Evolutionary conservation across 2,329 filamentous ascomycete genomes (phyloP).

Genomic region (Neofusicoccum sp.): DNA sequence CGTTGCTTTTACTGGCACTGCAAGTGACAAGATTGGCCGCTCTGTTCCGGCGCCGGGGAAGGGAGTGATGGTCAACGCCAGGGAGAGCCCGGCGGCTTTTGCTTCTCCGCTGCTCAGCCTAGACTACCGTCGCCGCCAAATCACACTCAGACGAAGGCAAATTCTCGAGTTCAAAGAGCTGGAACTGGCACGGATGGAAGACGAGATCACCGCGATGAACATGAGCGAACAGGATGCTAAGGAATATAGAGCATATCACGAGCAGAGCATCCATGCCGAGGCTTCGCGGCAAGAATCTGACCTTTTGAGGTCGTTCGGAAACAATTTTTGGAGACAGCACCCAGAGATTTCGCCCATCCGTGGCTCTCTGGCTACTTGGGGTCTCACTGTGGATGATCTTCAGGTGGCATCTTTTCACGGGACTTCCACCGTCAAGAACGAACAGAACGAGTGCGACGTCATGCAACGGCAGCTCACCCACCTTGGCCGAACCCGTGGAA

Average conservation of each 20-base stretch:
- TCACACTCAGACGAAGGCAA: constrained; percentile 26
- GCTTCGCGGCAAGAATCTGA: constrained; percentile 90
- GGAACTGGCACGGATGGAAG: constrained; percentile 20
- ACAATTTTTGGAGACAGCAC: constrained; percentile 98
- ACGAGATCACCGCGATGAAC: constrained; percentile 12
- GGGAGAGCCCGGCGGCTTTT: constrained; percentile 25
- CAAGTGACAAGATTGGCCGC: constrained; percentile 39
- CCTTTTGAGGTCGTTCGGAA: constrained; percentile 87
- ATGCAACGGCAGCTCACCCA: constrained; percentile 40
- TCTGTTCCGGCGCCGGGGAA: constrained; percentile 45
- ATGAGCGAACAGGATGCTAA: not conserved
- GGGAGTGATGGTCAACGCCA: constrained; percentile 38
- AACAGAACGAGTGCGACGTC: constrained; percentile 43
- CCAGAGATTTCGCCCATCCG: constrained; percentile 90
- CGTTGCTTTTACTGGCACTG: constrained; percentile 37
- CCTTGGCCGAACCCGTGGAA: constrained; percentile 39
- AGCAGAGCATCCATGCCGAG: constrained; percentile 82
- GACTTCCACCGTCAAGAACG: constrained; percentile 57
- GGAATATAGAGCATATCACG: constrained; percentile 83
- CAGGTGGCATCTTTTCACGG: constrained; percentile 97
- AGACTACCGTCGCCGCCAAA: constrained; percentile 31
- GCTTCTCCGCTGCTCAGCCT: constrained; percentile 33
- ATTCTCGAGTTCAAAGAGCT: constrained; percentile 22
- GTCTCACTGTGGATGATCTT: constrained; percentile 94
- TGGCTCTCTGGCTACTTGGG: constrained; percentile 95